Conservation (phyloP, 352 stramenopile species). For the Thraustochytrium sp. region DNA sequence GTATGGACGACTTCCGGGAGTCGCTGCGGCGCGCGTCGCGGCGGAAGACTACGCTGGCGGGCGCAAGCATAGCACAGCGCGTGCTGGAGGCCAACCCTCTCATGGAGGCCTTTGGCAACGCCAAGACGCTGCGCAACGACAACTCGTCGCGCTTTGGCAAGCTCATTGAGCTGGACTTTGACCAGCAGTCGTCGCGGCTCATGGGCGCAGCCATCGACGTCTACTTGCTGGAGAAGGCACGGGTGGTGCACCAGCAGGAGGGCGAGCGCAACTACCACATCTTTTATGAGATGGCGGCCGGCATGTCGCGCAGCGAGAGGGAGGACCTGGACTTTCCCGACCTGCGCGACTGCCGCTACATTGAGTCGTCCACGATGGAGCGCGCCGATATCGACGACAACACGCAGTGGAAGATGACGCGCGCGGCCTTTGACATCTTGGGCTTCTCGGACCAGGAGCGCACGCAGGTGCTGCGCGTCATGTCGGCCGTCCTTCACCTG, state of each 20-base stretch:
- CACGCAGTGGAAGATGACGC: constrained; percentile 66
- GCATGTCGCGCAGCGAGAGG: constrained; percentile 52
- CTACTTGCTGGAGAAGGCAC: constrained; percentile 82
- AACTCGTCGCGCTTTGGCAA: constrained; percentile 93
- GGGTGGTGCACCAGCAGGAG: constrained; percentile 69
- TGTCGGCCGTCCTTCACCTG: constrained; percentile 81
- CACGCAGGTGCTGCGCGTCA: constrained; percentile 79
- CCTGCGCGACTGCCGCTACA: constrained; percentile 77
- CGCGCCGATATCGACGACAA: constrained; percentile 71
- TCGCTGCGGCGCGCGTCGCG: constrained; percentile 15
- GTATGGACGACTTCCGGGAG: constrained; percentile 8
- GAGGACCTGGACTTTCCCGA: constrained; percentile 73
- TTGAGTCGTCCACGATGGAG: constrained; percentile 83
- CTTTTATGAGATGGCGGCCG: constrained; percentile 77
- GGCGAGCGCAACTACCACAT: constrained; percentile 84
- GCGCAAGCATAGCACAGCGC: constrained; percentile 50
- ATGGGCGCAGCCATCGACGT: constrained; percentile 77
- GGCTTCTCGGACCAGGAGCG: constrained; percentile 77
- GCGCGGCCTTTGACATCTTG: constrained; percentile 61
- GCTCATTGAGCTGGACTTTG: constrained; percentile 94
- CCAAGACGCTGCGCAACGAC: constrained; percentile 91
- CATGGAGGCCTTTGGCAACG: constrained; percentile 97
- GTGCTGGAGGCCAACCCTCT: constrained; percentile 96
- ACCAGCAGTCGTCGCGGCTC: constrained; percentile 58
- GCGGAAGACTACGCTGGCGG: background rate